Conservation (phyloP, 2,329 filamentous ascomycete genomes). For the Fusarium sp. region DNA sequence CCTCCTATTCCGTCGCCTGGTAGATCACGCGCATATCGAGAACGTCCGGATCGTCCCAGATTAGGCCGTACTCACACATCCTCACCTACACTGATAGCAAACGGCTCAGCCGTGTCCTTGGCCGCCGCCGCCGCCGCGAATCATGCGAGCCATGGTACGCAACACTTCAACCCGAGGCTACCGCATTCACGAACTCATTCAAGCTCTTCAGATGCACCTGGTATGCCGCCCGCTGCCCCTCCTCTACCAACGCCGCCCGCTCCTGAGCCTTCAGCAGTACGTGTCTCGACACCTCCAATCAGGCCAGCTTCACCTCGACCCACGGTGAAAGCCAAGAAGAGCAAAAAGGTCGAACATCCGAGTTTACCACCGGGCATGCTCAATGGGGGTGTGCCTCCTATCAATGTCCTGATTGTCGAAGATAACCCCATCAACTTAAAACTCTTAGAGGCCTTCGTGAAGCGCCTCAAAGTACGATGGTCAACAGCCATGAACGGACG, state of each 20-base stretch:
- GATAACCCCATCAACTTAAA: constrained; percentile 98
- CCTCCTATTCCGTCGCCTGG: constrained; percentile 86
- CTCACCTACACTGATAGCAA: constrained; percentile 77
- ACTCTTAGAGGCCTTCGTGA: constrained; percentile 94
- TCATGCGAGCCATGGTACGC: constrained; percentile 51
- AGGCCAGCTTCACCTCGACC: constrained; percentile 62
- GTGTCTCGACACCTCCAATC: constrained; percentile 65
- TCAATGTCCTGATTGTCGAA: constrained; percentile 97
- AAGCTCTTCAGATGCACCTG: constrained; percentile 65
- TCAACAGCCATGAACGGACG: constrained; percentile 96
- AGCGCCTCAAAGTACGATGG: constrained; percentile 94
- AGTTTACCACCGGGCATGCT: constrained; percentile 72
- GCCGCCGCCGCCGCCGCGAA: constrained; percentile 46
- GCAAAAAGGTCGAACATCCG: constrained; percentile 62
- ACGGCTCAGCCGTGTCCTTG: constrained; percentile 53
- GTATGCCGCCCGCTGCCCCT: constrained; percentile 60
- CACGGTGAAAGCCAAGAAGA: constrained; percentile 59
- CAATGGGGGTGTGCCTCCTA: constrained; percentile 88
- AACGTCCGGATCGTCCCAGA: constrained; percentile 69
- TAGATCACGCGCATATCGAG: constrained; percentile 65
- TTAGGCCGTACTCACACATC: constrained; percentile 79
- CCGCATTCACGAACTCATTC: constrained; percentile 69
- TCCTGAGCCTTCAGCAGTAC: constrained; percentile 55
- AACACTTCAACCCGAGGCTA: constrained; percentile 52
- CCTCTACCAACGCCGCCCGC: constrained; percentile 64